phyloP scores from a whole-genome alignment of 495 filamentous ascomycete species.

The Penicillium psychrofluorescens region DNA sequence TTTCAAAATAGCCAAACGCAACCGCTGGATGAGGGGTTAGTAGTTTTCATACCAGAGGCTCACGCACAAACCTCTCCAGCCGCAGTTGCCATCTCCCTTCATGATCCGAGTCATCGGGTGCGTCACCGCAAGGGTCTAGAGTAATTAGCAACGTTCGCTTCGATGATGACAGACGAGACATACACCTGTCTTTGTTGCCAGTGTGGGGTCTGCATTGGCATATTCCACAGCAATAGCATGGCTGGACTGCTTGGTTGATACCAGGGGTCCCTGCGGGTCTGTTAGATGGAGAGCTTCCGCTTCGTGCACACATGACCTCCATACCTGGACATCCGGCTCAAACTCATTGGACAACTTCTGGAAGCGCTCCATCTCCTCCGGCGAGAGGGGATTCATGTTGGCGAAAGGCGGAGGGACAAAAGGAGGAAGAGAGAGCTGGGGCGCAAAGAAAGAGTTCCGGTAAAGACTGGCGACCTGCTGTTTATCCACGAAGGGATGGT shows the following conservation, averaged over 20 bases:
- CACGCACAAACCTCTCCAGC: constrained; percentile 75
- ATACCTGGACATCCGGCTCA: constrained; percentile 58
- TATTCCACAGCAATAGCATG: constrained; percentile 79
- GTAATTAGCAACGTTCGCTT: no score
- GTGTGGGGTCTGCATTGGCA: constrained; percentile 80
- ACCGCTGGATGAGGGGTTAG: constrained; percentile 53
- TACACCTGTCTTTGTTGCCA: constrained; percentile 80
- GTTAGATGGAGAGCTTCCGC: background rate
- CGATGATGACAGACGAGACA: constrained; percentile 17
- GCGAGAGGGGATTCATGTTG: constrained; percentile 40
- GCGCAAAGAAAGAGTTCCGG: constrained; percentile 17
- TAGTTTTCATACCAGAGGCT: background rate
- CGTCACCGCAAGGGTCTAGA: constrained; percentile 69
- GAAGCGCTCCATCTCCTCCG: constrained; percentile 46
- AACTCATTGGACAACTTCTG: constrained; percentile 54
- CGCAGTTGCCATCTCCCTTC: constrained; percentile 92
- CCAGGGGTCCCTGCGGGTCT: constrained; percentile 63
- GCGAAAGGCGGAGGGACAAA: constrained; percentile 9
- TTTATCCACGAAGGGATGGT: constrained; percentile 27
- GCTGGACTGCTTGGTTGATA: constrained; percentile 71
- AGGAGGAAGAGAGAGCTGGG: constrained; percentile 17
- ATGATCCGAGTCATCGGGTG: constrained; percentile 84
- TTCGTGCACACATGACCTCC: background rate
- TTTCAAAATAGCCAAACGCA: constrained; percentile 89
- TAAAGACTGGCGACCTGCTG: constrained; percentile 19